Evolutionary conservation across 2,329 filamentous ascomycete species (phyloP).

Genomic region (Nemania bipapillata): DNA sequence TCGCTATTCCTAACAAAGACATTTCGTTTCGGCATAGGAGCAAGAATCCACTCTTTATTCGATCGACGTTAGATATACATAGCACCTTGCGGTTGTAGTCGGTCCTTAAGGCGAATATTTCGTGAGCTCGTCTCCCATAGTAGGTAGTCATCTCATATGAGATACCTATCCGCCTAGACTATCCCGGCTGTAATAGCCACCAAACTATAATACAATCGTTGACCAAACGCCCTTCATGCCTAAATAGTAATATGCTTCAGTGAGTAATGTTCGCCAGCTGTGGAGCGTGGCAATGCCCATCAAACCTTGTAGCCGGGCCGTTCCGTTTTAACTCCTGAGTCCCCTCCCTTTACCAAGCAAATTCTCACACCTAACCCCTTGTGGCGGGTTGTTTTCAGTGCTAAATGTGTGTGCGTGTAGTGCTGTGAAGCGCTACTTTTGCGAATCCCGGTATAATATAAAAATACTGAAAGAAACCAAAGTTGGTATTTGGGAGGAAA

Average conservation of each 20-base stretch:
- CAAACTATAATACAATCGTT: not conserved
- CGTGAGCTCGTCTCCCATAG: not conserved
- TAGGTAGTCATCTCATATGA: not conserved
- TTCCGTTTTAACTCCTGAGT: not conserved
- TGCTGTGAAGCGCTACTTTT: not conserved
- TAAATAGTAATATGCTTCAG: not conserved
- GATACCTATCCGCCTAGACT: not conserved
- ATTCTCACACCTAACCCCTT: not conserved
- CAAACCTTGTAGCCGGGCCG: not conserved
- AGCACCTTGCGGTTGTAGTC: not conserved
- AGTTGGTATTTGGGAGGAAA: not conserved
- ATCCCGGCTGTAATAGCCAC: not conserved
- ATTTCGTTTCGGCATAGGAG: not conserved
- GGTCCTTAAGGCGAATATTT: not conserved
- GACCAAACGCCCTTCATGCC: not conserved
- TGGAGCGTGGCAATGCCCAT: not conserved
- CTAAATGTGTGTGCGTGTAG: not conserved
- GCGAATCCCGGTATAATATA: not conserved
- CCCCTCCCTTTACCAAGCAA: not conserved
- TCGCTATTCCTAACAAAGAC: not conserved
- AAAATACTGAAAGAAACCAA: not conserved
- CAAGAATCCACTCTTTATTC: not conserved
- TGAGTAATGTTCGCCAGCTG: not conserved
- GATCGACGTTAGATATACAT: not conserved
- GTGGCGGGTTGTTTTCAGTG: not conserved